Base-by-base conservation (phyloP, 2,329 filamentous ascomycete genomes). In the Ophiosphaerella korrae region DNA sequence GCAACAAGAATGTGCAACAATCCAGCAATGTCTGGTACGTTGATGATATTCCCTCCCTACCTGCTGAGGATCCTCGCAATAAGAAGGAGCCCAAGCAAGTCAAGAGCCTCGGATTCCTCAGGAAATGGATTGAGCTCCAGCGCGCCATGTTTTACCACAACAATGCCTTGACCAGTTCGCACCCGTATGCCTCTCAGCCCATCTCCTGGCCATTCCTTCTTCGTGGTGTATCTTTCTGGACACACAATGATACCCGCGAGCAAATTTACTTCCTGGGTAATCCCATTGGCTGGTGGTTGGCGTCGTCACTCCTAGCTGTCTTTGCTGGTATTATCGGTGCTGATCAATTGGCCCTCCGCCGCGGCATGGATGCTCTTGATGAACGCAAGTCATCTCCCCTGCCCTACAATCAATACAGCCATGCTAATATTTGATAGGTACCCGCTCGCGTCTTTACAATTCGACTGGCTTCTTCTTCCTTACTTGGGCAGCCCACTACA, bases 141-240 rank as follows among this genome's bases (percentile, higher is more conserved):
- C 86, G 93, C 42, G 91, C 92, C 66, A 99, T 99, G 92, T 99
- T 99, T 83, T 93, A 89, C 83, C 94, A 99, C 82, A 99, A 99
- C 83, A 97, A 92, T 75, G 93, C 95, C 67, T 80, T 99, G 71
- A 99, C 94, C 38, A 95, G 92, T 78, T 96, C 90, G 72, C 94
- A 99, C 74, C 94, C 94, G 1, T 99, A 99, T 74, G 85, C 94
- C 36, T 96, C 91, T 66, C 88, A 92, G 72, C 94, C 94, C 6
- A 94, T 95, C 78, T 90, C 96, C 70, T 99, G 94, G 94, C 94
- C 94, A 1, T 97, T 99, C 84, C 82, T 99, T 71, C 85, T 99
- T 50, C 88, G 94, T 26, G 94, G 94, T 77, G 93, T 99, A 64
- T 97, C 92, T 76, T 99, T 99, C 87, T 99, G 94, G 94, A 99